Evolutionary conservation across 2,329 filamentous ascomycete species (phyloP).

Genomic region (Pseudogymnoascus sp.): DNA sequence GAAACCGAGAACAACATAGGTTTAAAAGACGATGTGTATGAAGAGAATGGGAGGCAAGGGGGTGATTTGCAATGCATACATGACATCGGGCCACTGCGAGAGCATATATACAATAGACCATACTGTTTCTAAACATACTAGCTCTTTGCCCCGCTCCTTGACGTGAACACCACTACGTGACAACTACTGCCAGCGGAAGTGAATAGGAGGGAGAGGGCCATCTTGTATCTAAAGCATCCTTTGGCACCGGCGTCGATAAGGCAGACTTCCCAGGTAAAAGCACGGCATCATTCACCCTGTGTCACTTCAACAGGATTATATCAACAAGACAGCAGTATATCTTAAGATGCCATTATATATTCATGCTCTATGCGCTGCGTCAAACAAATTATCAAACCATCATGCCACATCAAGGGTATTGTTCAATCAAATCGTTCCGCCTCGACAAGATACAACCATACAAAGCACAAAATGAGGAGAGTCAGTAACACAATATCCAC

Average conservation of each 20-base stretch:
- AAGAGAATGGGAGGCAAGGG: neutral
- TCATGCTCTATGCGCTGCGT: neutral
- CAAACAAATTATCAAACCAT: slow-evolving; percentile 5
- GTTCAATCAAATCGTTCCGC: neutral
- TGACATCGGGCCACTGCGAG: neutral
- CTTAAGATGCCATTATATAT: slow-evolving; percentile 5
- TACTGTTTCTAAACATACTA: neutral
- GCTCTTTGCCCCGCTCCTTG: neutral
- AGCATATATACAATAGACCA: slow-evolving; percentile 7
- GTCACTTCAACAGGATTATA: neutral
- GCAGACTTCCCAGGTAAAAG: neutral
- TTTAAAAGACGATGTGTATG: neutral
- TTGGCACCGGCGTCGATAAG: neutral
- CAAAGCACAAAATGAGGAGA: slow-evolving; percentile 5
- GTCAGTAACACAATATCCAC: slow-evolving; percentile 7
- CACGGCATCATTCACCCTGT: neutral
- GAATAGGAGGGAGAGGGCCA: neutral
- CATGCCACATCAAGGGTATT: slow-evolving; percentile 5
- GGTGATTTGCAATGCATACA: neutral
- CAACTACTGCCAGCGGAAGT: neutral
- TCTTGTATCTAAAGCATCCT: neutral
- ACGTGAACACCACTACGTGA: neutral
- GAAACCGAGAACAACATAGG: neutral
- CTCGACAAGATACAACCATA: slow-evolving; percentile 7
- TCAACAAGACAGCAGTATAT: neutral